phyloP scores from a whole-genome alignment of 1,139 yeast genomes.

The Candida sp. region DNA sequence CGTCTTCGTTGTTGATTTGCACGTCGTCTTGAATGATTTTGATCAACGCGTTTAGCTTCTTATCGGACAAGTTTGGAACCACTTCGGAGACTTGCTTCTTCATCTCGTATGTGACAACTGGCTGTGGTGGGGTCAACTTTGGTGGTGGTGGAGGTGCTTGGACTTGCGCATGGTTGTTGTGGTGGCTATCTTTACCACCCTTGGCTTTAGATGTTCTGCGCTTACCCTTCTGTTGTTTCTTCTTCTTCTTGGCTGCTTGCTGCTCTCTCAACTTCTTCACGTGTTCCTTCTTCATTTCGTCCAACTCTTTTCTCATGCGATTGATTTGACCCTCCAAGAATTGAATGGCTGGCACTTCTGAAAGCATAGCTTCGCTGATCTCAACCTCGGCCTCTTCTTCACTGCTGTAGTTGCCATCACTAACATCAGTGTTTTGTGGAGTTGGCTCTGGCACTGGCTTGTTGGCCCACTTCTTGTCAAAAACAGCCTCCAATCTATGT shows the following conservation, averaged over 20 bases:
- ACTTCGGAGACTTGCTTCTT: constrained; percentile 92
- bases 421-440: constrained; percentile 39
- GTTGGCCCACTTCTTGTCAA: constrained; percentile 89
- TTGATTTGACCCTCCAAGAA: constrained; percentile 85
- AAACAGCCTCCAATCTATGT: constrained; percentile 82
- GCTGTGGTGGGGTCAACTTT: constrained; percentile 18
- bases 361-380: constrained; percentile 72
- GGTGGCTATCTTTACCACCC: constrained; percentile 4
- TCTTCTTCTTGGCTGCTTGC: constrained; percentile 50
- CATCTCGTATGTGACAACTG: constrained; percentile 90
- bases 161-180: constrained; percentile 1
- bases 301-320: constrained; percentile 86
- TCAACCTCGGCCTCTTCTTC: constrained; percentile 67
- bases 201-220: constrained; percentile 13
- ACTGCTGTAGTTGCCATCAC: constrained; percentile 46
- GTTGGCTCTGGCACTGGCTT: constrained; percentile 79
- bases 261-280: constrained; percentile 61
- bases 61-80: constrained; percentile 78
- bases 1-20: constrained; percentile 79
- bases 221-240: constrained; percentile 48
- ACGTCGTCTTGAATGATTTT: constrained; percentile 87
- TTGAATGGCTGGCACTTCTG: constrained; percentile 85
- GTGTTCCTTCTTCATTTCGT: constrained; percentile 72
- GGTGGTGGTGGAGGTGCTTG: constrained; percentile 14
- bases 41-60: constrained; percentile 82